A percentile compares a stretch with the other conserved stretches of the same genome.
Conservation (phyloP, 345 rosid genomes). For the Populus tremula region DNA sequence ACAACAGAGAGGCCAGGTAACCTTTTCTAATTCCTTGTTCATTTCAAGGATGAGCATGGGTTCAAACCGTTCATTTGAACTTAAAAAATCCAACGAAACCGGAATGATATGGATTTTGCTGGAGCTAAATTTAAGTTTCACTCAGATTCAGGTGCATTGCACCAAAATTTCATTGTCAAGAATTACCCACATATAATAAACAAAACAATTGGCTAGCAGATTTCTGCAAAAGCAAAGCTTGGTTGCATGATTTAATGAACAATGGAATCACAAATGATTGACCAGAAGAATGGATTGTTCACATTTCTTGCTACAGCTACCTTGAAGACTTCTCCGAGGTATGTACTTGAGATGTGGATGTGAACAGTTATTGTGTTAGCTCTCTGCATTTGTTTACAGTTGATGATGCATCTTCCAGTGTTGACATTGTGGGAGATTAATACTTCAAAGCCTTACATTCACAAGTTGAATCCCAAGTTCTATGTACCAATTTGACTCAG, state of each 20-base stretch:
- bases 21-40: not conserved
- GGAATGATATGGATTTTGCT: too few relatives aligned
- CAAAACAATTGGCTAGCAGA: conserved; percentile 31
- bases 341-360: conserved; percentile 16
- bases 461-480: conserved; percentile 12
- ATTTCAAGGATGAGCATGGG: not conserved
- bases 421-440: conserved; percentile 1
- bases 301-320: not conserved
- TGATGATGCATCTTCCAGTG: conserved; percentile 4
- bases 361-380: conserved; percentile 5
- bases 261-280: conserved; percentile 16
- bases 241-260: conserved; percentile 21
- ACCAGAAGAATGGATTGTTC: conserved; percentile 19
- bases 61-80: too few relatives aligned
- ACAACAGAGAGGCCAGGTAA: not conserved
- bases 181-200: conserved; percentile 28
- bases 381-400: conserved; percentile 15
- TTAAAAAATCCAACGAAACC: too few relatives aligned
- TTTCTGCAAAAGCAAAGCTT: conserved; percentile 17
- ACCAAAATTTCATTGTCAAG: conserved; percentile 31
- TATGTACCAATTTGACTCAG: conserved; percentile 17
- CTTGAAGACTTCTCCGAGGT: not conserved
- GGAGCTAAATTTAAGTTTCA: not conserved
- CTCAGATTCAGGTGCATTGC: not conserved
- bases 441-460: conserved; percentile 14